Evolutionary conservation across 164 flowering plant genomes (phyloP), one percentile per base, ranked within the genome.

Genomic region (Aristolochia fimbriata): DNA sequence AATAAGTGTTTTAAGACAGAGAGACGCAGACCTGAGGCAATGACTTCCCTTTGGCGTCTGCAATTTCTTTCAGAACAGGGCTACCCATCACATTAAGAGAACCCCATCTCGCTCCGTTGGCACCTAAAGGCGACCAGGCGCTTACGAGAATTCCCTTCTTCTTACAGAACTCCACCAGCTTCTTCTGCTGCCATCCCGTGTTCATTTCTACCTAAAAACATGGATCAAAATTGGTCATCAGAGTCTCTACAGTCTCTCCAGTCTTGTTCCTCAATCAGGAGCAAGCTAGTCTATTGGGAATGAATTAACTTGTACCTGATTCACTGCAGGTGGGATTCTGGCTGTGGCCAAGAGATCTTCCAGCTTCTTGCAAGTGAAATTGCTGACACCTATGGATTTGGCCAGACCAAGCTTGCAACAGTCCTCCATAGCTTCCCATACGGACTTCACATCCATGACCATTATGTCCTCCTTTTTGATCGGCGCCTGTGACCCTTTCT

Each of bases 71-170:
- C 14, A 74, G 64, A 0, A 61, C 48, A 20, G 63, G 33, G 16
- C 37, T 49, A 0, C 62, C 68, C 68, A 71, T 30, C 15, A 74
- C 65, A 1, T 41, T 33, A 50, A 51, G 46, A 17, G 68, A 63
- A 25, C 74, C 74, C 68, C 70, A 71, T 0, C 7, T 0, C 12
- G 69, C 57, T 17, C 70, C 71, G n/a, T 56, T 63, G 2, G 50
- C 75, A 15, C 74, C 77, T 24, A 74, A 30, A 46, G 77, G 74
- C 49, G 74, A 70, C 20, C 60, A 70, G n/a, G 70, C 77, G 31
- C 48, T 68, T 47, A 71, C 70, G 24, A 52, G 57, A 4, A 74
- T 68, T 2, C 64, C 68, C 24, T 62, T 59, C 8, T 27, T 50
- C n/a, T 31, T 51, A 58, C 78, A 74, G 53, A 65, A 68, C 0